Base-by-base conservation (phyloP, 2,329 filamentous ascomycete genomes). In the Arthrinium phaeospermum region DNA sequence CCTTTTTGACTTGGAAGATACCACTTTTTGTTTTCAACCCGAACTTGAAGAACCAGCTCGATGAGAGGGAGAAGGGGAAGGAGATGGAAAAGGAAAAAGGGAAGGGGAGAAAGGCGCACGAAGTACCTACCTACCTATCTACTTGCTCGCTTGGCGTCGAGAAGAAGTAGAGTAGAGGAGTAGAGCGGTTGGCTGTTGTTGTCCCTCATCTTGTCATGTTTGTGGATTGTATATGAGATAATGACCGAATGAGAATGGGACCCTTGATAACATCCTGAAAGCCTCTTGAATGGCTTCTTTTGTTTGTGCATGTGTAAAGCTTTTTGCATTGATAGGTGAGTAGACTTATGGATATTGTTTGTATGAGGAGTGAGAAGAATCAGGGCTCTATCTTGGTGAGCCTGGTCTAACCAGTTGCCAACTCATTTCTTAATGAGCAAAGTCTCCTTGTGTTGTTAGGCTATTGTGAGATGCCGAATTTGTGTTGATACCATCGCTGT, bases 191-290 rank as follows among this genome's bases (percentile, higher is more conserved):
- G 44, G 67, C 6, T 27, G 67, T 19, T 24, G 45, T 22, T 46
- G 41, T 30, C 44, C n/a, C 46, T 24, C 41, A 68, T 57, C 27
- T 70, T 57, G 67, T 68, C 49, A 47, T 53, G 30, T 45, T 53
- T 49, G 27, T 34, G 53, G 68, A 30, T 27, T 46, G 46, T 61
- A 68, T 51, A 72, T 70, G 71, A 68, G 71, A 71, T 72, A 51
- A 72, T 46, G 71, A 72, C 68, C 34, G 41, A 72, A 70, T 72
- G 71, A 72, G 61, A 72, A 72, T 71, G 68, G 57, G 34, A 64
- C 19, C 57, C 57, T 30, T 34, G 57, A 64, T 64, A 41, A 64
- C 57, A 64, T 41, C 41, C 34, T 41, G 41, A 24, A 41, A 16
- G 19, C 34, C 34, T 41, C 57, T 41, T 41, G 22, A 13, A 10